A percentile compares a stretch with the other conserved stretches of the same genome.
These are phyloP conservation scores for Calonectria hawksworthii DNA, from an alignment of 2,329 filamentous ascomycete genomes.

Conservation along the genomic window DNA sequence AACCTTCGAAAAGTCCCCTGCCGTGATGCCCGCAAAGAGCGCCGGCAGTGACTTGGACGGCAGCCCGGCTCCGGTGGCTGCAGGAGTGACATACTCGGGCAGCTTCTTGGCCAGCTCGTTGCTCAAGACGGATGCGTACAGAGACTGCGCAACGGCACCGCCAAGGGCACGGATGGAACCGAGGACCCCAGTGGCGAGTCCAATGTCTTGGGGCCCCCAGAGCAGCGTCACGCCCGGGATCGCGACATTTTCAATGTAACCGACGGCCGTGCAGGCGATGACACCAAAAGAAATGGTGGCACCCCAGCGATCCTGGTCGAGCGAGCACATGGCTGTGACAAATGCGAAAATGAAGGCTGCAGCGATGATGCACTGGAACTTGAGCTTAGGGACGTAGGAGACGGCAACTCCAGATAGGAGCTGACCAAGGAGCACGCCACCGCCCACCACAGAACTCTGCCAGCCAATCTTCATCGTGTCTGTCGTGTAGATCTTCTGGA, in stretches of 20 bases:
- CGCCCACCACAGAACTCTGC: conserved; percentile 58
- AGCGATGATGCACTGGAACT: conserved; percentile 51
- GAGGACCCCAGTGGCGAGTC: conserved; percentile 59
- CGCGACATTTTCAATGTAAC: conserved; percentile 57
- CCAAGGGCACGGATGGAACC: conserved; percentile 60
- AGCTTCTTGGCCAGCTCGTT: conserved; percentile 53
- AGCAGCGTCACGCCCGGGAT: conserved; percentile 60
- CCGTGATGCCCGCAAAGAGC: conserved; percentile 51
- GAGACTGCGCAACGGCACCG: conserved; percentile 53
- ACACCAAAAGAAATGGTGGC: conserved; percentile 51
- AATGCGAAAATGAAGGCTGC: conserved; percentile 50
- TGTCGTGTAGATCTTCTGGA: conserved; percentile 56
- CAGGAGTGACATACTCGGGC: conserved; percentile 50
- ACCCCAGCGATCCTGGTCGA: conserved; percentile 46
- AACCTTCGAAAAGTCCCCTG: conserved; percentile 49
- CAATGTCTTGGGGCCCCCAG: conserved; percentile 62
- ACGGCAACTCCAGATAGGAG: conserved; percentile 52
- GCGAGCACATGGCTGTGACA: conserved; percentile 49
- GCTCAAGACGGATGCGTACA: conserved; percentile 54
- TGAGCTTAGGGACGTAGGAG: conserved; percentile 54
- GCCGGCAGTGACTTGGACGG: conserved; percentile 48
- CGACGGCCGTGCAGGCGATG: conserved; percentile 50
- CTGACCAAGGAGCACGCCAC: conserved; percentile 58
- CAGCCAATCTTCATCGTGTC: conserved; percentile 56
- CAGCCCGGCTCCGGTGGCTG: conserved; percentile 53